Conservation (phyloP, 352 stramenopile species). For the Pilasporangium apinafurcum region DNA sequence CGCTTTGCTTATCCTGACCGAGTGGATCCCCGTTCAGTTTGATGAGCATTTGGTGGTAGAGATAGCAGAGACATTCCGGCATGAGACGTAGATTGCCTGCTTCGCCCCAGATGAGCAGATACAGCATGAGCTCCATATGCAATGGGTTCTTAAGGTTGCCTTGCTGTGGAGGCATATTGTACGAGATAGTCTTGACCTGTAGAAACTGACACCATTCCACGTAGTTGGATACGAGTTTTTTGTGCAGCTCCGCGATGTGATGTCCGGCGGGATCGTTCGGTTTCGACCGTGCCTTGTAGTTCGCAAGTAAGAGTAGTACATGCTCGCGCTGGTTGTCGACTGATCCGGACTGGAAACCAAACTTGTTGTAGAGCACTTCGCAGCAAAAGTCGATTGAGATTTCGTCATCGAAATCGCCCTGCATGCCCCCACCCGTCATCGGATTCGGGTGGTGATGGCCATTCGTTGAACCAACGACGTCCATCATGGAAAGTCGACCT, state of each 20-base stretch:
- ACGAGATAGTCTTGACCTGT: constrained; percentile 20
- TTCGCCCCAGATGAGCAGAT: constrained; percentile 96
- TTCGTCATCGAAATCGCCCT: constrained; percentile 71
- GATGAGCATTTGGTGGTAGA: constrained; percentile 86
- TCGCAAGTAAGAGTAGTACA: constrained; percentile 62
- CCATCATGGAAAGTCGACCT: constrained; percentile 59
- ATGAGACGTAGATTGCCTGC: constrained; percentile 93
- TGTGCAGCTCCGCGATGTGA: constrained; percentile 49
- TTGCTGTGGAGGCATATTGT: constrained; percentile 24
- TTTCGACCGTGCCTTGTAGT: constrained; percentile 55
- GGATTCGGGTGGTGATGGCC: constrained; percentile 16
- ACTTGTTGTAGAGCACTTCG: constrained; percentile 64
- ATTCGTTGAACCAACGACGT: constrained; percentile 31
- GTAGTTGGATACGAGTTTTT: constrained; percentile 66
- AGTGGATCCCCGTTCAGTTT: constrained; percentile 58
- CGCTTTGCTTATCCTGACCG: constrained; percentile 27
- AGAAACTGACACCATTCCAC: constrained; percentile 59
- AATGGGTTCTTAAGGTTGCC: constrained; percentile 50
- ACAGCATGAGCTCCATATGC: constrained; percentile 93
- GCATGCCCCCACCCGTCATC: constrained; percentile 28
- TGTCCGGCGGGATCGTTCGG: constrained; percentile 28
- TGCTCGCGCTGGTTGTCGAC: constrained; percentile 78
- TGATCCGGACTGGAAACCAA: constrained; percentile 64
- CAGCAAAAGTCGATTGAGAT: constrained; percentile 70
- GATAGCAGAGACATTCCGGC: constrained; percentile 95